These are phyloP conservation scores for Heterobasidion annosum DNA, from an alignment of 1,284 basidiomycete genomes.

Conservation along the genomic window DNA sequence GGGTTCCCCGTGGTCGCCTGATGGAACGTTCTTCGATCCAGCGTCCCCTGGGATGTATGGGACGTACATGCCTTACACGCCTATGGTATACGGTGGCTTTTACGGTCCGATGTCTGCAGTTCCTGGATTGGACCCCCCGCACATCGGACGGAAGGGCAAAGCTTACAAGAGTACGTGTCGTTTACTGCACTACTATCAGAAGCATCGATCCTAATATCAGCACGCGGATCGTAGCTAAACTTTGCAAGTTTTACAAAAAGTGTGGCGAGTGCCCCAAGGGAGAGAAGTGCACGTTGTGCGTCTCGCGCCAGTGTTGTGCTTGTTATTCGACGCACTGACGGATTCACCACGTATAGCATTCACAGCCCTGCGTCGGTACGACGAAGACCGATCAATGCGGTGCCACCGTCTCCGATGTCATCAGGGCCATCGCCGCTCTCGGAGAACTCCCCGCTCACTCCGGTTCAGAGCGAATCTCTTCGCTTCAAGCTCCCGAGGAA, in stretches of 20 bases:
- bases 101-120: not conserved
- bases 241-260: slow-evolving; percentile 10
- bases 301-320: slow-evolving; percentile 4
- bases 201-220: not conserved
- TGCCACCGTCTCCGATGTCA: not conserved
- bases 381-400: not conserved
- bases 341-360: slow-evolving; percentile 4
- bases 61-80: not conserved
- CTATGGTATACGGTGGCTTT: not conserved
- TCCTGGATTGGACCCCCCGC: not conserved
- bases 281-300: slow-evolving; percentile 57
- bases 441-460: not conserved
- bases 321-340: not conserved
- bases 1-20: not conserved
- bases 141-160: not conserved
- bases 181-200: not conserved
- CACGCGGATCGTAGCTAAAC: slow-evolving; percentile 6
- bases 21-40: not conserved
- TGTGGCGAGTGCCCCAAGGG: slow-evolving; percentile 11
- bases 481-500: slow-evolving; percentile 19
- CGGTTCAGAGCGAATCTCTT: not conserved
- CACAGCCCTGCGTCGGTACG: slow-evolving; percentile 4
- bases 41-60: not conserved
- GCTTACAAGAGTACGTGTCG: slow-evolving; percentile 11
- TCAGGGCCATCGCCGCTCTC: not conserved